These are phyloP conservation scores for Phycomyces nitens DNA, from an alignment of 192 early-diverging fungal genomes.

Conservation along the genomic window DNA sequence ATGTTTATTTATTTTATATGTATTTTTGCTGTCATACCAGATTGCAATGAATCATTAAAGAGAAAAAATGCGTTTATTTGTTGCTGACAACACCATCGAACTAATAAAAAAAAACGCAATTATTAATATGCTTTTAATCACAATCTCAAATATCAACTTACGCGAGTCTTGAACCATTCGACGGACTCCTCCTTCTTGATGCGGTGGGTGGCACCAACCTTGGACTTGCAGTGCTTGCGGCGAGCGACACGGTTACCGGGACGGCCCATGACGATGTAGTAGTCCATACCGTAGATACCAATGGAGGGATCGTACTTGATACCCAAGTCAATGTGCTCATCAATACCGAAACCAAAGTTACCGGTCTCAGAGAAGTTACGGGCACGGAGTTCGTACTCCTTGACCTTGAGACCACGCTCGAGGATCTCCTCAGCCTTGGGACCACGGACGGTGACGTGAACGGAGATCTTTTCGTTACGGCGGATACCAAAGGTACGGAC, in stretches of 20 bases:
- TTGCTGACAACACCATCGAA: too few relatives aligned
- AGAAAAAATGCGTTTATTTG: too few relatives aligned
- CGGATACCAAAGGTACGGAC: constrained; percentile 99
- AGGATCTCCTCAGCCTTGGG: constrained; percentile 87
- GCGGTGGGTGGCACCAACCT: constrained; percentile 87
- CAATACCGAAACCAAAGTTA: constrained; percentile 99
- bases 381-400: constrained; percentile 96
- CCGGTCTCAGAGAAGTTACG: constrained; percentile 97
- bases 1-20: too few relatives aligned
- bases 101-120: too few relatives aligned
- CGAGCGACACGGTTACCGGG: constrained; percentile 94
- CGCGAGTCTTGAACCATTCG: constrained; percentile 96
- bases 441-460: constrained; percentile 97
- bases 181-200: constrained; percentile 92
- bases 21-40: too few relatives aligned
- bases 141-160: too few relatives aligned
- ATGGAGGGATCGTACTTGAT: constrained; percentile 99
- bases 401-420: constrained; percentile 99
- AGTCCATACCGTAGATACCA: constrained; percentile 98
- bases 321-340: constrained; percentile 99
- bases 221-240: constrained; percentile 81
- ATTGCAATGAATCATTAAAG: too few relatives aligned
- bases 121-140: too few relatives aligned
- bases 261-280: constrained; percentile 98
- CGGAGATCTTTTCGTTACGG: constrained; percentile 99